These are phyloP conservation scores for Pseudoperonospora humuli DNA, from an alignment of 352 stramenopile species.

Conservation along the genomic window DNA sequence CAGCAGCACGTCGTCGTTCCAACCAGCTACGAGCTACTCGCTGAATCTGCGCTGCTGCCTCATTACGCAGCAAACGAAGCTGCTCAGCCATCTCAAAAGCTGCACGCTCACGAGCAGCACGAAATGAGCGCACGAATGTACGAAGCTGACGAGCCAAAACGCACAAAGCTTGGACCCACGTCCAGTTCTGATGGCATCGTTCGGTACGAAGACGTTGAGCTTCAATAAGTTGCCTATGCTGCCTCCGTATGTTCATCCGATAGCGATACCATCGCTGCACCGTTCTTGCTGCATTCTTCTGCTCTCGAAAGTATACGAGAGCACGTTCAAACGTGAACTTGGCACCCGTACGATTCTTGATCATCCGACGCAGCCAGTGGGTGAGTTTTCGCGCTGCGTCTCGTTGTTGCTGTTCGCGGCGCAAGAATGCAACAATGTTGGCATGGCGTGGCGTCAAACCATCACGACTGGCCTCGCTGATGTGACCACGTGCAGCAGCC, in stretches of 20 bases:
- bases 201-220: conserved; percentile 18
- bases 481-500: conserved; percentile 26
- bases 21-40: conserved; percentile 31
- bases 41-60: conserved; percentile 32
- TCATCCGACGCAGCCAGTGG: conserved; percentile 32
- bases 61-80: conserved; percentile 20
- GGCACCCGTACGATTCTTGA: conserved; percentile 24
- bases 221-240: conserved; percentile 21
- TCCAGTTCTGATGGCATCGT: conserved; percentile 23
- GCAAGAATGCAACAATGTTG: conserved; percentile 40
- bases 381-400: conserved; percentile 32
- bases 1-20: conserved; percentile 22
- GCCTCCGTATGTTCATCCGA: conserved; percentile 15
- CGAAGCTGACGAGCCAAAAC: conserved; percentile 26
- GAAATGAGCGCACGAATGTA: conserved; percentile 24
- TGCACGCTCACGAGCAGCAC: conserved; percentile 26
- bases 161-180: conserved; percentile 24
- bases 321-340: conserved; percentile 38
- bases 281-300: conserved; percentile 28
- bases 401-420: conserved; percentile 20
- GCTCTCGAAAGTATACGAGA: conserved; percentile 34
- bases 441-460: conserved; percentile 43
- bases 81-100: conserved; percentile 33
- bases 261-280: conserved; percentile 52
- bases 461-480: conserved; percentile 29